Evolutionary conservation across 768 basidiomycete genomes (phyloP).

Genomic region (Boletus coccyginus): DNA sequence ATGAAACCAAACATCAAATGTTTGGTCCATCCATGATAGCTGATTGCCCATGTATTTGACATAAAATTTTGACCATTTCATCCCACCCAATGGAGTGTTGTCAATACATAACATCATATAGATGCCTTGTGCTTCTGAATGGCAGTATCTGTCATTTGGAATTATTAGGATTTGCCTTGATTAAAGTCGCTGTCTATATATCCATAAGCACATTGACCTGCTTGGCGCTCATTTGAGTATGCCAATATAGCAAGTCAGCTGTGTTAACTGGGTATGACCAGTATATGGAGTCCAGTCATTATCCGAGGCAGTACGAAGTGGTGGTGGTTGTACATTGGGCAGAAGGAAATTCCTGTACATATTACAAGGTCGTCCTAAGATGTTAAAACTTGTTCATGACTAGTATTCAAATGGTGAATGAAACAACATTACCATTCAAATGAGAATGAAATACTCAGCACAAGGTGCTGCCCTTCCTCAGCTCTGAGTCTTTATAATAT

Average conservation of each 20-base stretch:
- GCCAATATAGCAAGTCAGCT: slow-evolving; percentile 19
- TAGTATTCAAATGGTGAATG: neutral
- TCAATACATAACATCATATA: neutral
- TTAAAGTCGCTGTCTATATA: slow-evolving; percentile 15
- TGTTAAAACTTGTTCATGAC: too few relatives aligned
- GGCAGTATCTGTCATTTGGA: neutral
- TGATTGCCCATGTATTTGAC: too few relatives aligned
- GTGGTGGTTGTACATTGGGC: neutral
- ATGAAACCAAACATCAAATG: too few relatives aligned
- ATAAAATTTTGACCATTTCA: too few relatives aligned
- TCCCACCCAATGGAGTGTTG: too few relatives aligned
- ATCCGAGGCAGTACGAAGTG: neutral
- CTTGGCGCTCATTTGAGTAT: slow-evolving; percentile 18
- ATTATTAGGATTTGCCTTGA: neutral
- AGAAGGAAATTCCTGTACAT: neutral
- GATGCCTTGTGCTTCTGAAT: neutral
- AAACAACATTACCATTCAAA: neutral
- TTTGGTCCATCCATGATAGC: too few relatives aligned
- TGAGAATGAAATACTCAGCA: neutral
- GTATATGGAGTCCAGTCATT: slow-evolving; percentile 18
- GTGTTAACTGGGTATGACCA: too few relatives aligned
- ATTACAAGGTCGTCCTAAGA: neutral
- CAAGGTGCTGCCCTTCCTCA: neutral
- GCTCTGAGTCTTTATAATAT: too few relatives aligned
- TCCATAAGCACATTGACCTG: slow-evolving; percentile 20